phyloP scores from a whole-genome alignment of 805 yeast species.

The Lachancea sp. region DNA sequence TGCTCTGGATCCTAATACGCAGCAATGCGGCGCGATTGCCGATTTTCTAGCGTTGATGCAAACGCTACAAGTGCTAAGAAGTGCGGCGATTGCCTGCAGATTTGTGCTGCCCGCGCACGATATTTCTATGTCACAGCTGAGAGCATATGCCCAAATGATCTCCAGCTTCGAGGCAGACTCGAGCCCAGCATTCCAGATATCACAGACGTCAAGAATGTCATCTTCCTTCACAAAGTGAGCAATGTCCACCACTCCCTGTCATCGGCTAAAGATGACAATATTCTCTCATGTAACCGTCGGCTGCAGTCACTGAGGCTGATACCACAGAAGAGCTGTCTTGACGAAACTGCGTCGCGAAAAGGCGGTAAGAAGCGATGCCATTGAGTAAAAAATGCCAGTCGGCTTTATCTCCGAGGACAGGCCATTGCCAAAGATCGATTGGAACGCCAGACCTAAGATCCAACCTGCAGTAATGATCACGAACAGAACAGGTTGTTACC shows the following conservation, averaged over 20 bases:
- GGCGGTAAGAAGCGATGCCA: too few relatives aligned
- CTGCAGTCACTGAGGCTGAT: conserved; percentile 9
- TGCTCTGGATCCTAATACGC: conserved; percentile 12
- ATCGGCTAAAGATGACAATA: conserved; percentile 10
- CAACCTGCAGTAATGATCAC: too few relatives aligned
- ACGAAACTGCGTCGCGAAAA: too few relatives aligned
- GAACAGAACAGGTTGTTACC: too few relatives aligned
- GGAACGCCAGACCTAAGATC: too few relatives aligned
- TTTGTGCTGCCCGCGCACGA: conserved; percentile 2
- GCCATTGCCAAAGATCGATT: too few relatives aligned
- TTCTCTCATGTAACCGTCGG: conserved; percentile 11
- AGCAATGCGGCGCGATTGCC: conserved; percentile 12
- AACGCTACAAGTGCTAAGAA: too few relatives aligned
- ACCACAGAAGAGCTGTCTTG: too few relatives aligned
- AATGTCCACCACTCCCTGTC: conserved; percentile 10
- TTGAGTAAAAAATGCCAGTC: too few relatives aligned
- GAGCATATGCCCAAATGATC: conserved; percentile 8
- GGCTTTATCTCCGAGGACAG: too few relatives aligned
- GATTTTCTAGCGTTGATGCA: conserved; percentile 9
- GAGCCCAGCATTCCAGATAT: background rate
- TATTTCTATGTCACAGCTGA: conserved; percentile 4
- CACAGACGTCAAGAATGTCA: conserved; percentile 5
- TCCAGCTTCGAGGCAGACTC: conserved; percentile 3
- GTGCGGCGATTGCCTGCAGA: conserved; percentile 9
- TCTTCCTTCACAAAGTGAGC: conserved; percentile 2